These are phyloP conservation scores for Pleurozium schreberi DNA, from an alignment of 225 moss, liverwort and hornwort genomes.

Conservation along the genomic window DNA sequence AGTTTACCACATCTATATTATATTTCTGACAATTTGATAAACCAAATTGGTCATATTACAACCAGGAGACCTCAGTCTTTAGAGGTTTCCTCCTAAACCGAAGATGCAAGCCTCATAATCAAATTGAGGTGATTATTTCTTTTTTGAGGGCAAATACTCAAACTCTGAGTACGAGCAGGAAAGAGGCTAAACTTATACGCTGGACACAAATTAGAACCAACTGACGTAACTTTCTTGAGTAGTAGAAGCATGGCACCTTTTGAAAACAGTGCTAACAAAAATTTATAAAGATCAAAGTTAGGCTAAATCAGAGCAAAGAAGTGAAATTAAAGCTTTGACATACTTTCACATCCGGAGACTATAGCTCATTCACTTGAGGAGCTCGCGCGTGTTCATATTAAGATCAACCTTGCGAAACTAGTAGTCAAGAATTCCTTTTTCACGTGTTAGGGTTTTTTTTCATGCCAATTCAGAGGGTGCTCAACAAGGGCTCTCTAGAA, in stretches of 20 bases:
- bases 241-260: background rate
- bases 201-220: background rate
- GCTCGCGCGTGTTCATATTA: background rate
- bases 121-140: background rate
- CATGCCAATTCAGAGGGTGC: background rate
- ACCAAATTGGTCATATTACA: background rate
- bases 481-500: background rate
- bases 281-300: background rate
- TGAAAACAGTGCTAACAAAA: background rate
- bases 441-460: background rate
- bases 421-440: background rate
- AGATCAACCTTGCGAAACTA: background rate
- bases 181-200: background rate
- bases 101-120: constrained; percentile 1
- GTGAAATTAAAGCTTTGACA: background rate
- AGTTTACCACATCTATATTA: no score
- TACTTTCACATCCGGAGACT: background rate
- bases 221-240: background rate
- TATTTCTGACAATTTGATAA: background rate
- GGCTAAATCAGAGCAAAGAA: background rate
- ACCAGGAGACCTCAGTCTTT: background rate
- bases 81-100: background rate
- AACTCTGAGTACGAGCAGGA: background rate
- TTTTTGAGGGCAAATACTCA: background rate
- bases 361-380: background rate